Evolutionary conservation across 73 alveolate genomes (phyloP), one percentile per base, ranked within the genome.

Genomic region (Stentor coeruleus): DNA sequence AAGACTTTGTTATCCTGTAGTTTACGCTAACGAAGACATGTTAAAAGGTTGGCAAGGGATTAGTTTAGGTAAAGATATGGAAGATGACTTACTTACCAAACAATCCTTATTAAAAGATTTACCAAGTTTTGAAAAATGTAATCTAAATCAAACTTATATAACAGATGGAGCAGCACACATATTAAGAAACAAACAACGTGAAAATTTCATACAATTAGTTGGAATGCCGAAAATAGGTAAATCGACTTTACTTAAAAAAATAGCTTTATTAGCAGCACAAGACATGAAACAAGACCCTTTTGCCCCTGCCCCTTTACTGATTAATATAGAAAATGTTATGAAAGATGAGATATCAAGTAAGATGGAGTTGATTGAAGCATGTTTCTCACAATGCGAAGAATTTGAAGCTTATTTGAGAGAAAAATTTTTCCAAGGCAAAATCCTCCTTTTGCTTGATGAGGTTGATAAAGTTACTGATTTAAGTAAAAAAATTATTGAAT

Each of bases 171-270:
- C 79, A 28, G 79, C 79, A 28, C 79, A 66, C 33, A 20, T 66
- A 14, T 31, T 66, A 11, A 31, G 40, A 2, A 66, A 66, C 39
- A 14, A 26, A 14, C 39, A 26, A 14, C n/a, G 79, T 14, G 79
- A 66, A 66, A 66, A 66, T 31, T 66, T 66, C 37, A 31, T 66
- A 28, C 37, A 20, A 20, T 40, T 66, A 15, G 26, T 66, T 15
- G 79, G 79, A 66, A 66, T 31, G n/a, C 79, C 79, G 40, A 66
- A 66, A 66, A 66, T 66, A 0, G 79, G 79, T 37, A 66, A 66
- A 33, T 20, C 40, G 26, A 20, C 79, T 66, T 31, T 66, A 31
- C 1, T 66, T 14, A 66, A 31, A 31, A 66, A 66, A 66, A 66
- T 66, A 14, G 79, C 79, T 66, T 66, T 66, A 31, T 40, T 66